Base-by-base conservation (phyloP, 2,329 filamentous ascomycete genomes). In the Sporothrix pseudoabietina region DNA sequence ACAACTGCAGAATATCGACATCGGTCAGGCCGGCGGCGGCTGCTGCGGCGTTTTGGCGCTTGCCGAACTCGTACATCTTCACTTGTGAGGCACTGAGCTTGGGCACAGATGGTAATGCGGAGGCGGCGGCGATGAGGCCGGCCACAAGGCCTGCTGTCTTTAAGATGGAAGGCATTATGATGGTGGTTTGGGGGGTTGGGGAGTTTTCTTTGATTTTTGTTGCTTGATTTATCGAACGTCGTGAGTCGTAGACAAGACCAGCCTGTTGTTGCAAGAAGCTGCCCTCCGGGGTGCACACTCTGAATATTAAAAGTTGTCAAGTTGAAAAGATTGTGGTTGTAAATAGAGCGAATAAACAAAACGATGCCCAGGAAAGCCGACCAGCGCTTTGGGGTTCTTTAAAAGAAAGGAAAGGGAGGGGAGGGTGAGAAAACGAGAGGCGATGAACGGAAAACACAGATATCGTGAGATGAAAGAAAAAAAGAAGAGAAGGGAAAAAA, bases 1-100 rank as follows among this genome's bases (percentile, higher is more conserved):
- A 88, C 87, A 89, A 89, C 80, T 89, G 86, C 61, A 89, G 81
- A 76, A 89, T 88, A 75, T 88, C 87, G 39, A 86, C 80, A 76
- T 89, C 87, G 14, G 80, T 82, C 57, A 88, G 80, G 39, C 86
- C 86, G 2, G 81, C 77, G 2, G 82, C 78, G 14, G 83, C 83
- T 3, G 85, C 86, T 4, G 83, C 83, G 5, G 82, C 83, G 75
- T 86, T 86, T 78, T 87, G 86, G 71, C 86, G 84, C 80, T 83
- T 87, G 75, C 83, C 81, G 69, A 85, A 77, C 71, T 82, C 79
- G 79, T 85, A 84, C 76, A 87, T 83, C 77, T 82, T 78, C 76
- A 84, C 78, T 78, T 87, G 85, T 72, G 80, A 78, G 49, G 77
- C 74, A n/a, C 80, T 84, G 74, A 88, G 78, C 79, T 81, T 84